Evolutionary conservation across 1,284 basidiomycete genomes (phyloP).

Genomic region (Thelephora terrestris): DNA sequence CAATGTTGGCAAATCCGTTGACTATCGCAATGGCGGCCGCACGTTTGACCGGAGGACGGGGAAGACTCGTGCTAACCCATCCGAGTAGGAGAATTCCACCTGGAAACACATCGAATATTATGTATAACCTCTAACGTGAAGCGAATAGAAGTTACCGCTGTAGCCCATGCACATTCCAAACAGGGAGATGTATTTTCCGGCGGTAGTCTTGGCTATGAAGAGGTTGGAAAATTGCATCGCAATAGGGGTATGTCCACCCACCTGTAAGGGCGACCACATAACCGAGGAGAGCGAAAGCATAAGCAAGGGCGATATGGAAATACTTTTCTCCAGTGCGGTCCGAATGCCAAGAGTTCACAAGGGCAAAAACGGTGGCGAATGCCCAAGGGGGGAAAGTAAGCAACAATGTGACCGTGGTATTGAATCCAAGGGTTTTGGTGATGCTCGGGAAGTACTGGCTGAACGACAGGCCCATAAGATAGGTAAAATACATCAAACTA

Average conservation of each 20-base stretch:
- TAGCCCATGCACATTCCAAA: conserved; percentile 15
- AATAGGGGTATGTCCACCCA: not conserved
- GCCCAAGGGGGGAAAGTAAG: conserved; percentile 18
- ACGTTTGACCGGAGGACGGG: conserved; percentile 13
- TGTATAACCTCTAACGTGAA: not conserved
- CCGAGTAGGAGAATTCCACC: conserved; percentile 9
- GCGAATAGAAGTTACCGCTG: conserved; percentile 3
- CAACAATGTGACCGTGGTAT: conserved; percentile 15
- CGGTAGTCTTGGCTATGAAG: conserved; percentile 7
- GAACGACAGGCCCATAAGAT: conserved; percentile 20
- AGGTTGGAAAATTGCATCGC: not conserved
- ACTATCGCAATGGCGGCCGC: conserved; percentile 13
- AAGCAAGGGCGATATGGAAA: conserved; percentile 10
- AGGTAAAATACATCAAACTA: conserved; percentile 14
- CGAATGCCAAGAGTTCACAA: conserved; percentile 12
- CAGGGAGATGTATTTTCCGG: conserved; percentile 12
- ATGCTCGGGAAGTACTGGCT: conserved; percentile 25
- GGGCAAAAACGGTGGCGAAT: conserved; percentile 12
- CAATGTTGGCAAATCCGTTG: conserved; percentile 14
- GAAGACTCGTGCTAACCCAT: conserved; percentile 12
- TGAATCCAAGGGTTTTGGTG: conserved; percentile 18
- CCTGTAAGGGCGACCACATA: conserved; percentile 12
- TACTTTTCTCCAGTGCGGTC: conserved; percentile 13
- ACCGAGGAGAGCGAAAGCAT: conserved; percentile 11
- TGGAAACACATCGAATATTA: not conserved